Evolutionary conservation across 2,329 filamentous ascomycete genomes (phyloP), one percentile per base, ranked within the genome.

Genomic region (Apiospora malaysiana): DNA sequence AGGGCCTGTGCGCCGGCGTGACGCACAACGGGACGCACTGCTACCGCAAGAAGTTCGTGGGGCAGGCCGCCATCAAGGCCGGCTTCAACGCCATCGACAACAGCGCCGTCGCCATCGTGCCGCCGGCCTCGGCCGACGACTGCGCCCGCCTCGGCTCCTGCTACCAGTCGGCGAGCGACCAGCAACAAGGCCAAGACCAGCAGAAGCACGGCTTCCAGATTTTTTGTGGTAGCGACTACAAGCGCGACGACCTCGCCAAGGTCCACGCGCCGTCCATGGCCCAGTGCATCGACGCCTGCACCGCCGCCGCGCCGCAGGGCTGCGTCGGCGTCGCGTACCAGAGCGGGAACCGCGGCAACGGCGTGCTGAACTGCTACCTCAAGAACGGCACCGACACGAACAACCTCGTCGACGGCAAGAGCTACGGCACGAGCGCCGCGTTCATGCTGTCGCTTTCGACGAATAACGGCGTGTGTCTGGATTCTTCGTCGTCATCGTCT

Each of bases 371-470:
- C 51, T 59, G 51, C 27, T 59, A 59, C 51, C 49, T 59, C 27
- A 59, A 59, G 51, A 59, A 59, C 51, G 51, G 51, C 16, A 37
- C 51, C 25, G 51, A 59, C 27, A 59, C 51, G 27, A 6, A 59
- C 16, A 10, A 21, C 27, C 27, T 59, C 14, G 51, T 59, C 51
- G 27, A 37, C 51, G 51, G 51, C 14, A 32, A 32, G 8, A 4
- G 16, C 16, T 59, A 59, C 27, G 27, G 32, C 8, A 59, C 51
- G 51, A 59, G 51, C 27, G 51, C 51, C 27, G 51, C 51, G 5
- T 59, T 59, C 27, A 59, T 59, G 51, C 16, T 59, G 51, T 59
- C 51, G 7, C 2, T 8, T 2, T 59, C 51, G 51, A 59, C 51
- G 27, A 59, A 59, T 9, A 32, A 27, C 51, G 51, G 51, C 7